These are phyloP conservation scores for Mycena galericulata DNA, from an alignment of 768 basidiomycete genomes.

Conservation along the genomic window DNA sequence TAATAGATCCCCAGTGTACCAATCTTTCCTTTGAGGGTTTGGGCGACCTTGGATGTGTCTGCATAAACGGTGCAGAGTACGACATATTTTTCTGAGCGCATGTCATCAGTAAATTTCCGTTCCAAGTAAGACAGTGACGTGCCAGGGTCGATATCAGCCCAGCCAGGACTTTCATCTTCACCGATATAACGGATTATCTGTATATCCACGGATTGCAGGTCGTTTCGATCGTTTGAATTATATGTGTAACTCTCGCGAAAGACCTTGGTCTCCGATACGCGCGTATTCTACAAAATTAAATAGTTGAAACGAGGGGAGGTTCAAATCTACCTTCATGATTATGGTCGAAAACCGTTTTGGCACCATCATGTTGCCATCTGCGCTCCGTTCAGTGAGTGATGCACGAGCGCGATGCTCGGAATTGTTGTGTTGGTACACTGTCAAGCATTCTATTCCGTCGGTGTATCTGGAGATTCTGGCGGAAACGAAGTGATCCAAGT, in stretches of 20 bases:
- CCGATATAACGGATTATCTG: constrained; percentile 43
- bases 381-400: not conserved
- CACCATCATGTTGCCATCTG: constrained; percentile 29
- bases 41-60: constrained; percentile 25
- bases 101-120: constrained; percentile 35
- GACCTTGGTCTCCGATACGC: constrained; percentile 42
- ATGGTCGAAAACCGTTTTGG: constrained; percentile 40
- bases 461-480: constrained; percentile 26
- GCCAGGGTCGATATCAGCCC: constrained; percentile 43
- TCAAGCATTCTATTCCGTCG: not conserved
- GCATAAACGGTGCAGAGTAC: constrained; percentile 31
- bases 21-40: not conserved
- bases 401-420: constrained; percentile 29
- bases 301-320: constrained; percentile 24
- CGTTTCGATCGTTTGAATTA: constrained; percentile 7
- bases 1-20: constrained; percentile 34
- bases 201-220: constrained; percentile 22
- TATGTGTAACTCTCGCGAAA: constrained; percentile 36
- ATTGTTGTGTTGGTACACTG: constrained; percentile 23
- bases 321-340: constrained; percentile 37
- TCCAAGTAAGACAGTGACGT: constrained; percentile 39
- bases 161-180: constrained; percentile 31
- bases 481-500: constrained; percentile 23
- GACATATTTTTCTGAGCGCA: constrained; percentile 18
- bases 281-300: constrained; percentile 52